Base-by-base conservation (phyloP, 768 basidiomycete genomes). In the Psilocybe tampanensis region DNA sequence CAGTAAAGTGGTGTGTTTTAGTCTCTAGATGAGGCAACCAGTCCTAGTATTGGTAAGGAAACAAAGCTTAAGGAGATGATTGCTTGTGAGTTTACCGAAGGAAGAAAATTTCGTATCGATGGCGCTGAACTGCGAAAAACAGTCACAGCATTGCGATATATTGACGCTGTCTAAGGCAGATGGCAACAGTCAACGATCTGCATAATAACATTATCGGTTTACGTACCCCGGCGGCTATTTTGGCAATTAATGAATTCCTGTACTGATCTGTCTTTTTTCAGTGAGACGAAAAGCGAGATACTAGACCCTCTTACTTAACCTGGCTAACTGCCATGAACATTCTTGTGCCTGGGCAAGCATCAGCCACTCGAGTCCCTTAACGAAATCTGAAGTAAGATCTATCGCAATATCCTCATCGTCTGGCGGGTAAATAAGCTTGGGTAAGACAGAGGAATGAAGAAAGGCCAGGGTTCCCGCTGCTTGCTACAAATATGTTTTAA, bases 341-440 rank as follows among this genome's bases (percentile, higher is more conserved):
- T 99, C 97, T 63, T 98, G 96, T 1, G 95, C 95, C 71, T 98
- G 94, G 0, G 94, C 94, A 4, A 95, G 80, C 85, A 94, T 89
- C 54, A 98, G 80, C 60, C 73, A 82, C 66, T 92, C 85, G 42
- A 97, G 67, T 23, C 84, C 79, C 45, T 76, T 77, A 21, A 92
- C 65, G 62, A 89, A 87, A 0, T 82, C 66, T 22, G 74, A 72
- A 0, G 87, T 81, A 23, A 97, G 79, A 68, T 98, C 96, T 15
- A 78, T 62, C 0, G 88, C 85, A 1, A 69, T 66, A n/a, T 84
- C 78, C 34, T 86, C 84, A 42, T 77, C 76, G 18, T 81, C 78
- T 7, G 76, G 72, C 0, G 81, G 68, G 19, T 80, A 73, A 1
- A 64, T 59, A 7, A 91, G 72, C 59, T 79, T 80, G 5, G 85